Percentiles rank a stretch among this genome's conserved stretches.
phyloP scores from a whole-genome alignment of 2,329 filamentous ascomycete species.

The Cladosporium sp. region DNA sequence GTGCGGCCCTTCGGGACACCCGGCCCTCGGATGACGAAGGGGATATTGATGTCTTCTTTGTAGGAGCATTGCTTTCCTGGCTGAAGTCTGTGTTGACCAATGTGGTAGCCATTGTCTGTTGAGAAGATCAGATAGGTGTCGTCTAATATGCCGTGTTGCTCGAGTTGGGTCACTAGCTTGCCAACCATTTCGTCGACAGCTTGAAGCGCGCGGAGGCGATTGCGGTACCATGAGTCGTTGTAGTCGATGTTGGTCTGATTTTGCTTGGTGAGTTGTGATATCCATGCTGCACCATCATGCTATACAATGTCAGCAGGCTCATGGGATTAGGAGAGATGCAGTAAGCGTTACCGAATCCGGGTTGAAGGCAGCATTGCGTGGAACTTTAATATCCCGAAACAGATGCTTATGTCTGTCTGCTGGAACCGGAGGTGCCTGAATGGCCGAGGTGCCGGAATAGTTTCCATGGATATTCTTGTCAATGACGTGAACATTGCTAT shows the following conservation, averaged over 20 bases:
- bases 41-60: conserved; percentile 37
- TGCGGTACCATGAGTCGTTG: conserved; percentile 51
- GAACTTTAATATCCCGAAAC: conserved; percentile 57
- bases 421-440: background rate
- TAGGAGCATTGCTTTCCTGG: conserved; percentile 36
- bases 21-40: conserved; percentile 35
- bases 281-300: conserved; percentile 45
- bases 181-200: conserved; percentile 54
- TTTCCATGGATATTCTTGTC: conserved; percentile 9
- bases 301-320: background rate
- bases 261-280: conserved; percentile 40
- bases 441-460: conserved; percentile 1
- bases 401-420: conserved; percentile 50
- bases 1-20: conserved; percentile 26
- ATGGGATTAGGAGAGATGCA: background rate
- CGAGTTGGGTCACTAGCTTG: conserved; percentile 38
- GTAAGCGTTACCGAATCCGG: conserved; percentile 34
- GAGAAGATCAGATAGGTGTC: conserved; percentile 43
- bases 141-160: conserved; percentile 39
- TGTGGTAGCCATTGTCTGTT: conserved; percentile 39
- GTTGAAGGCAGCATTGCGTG: conserved; percentile 63
- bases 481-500: conserved; percentile 32
- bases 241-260: conserved; percentile 47
- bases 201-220: conserved; percentile 48
- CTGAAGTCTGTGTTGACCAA: conserved; percentile 35